These are phyloP conservation scores for Trypanosomatidae sp. DNA, from an alignment of 208 protist species.

Conservation along the genomic window DNA sequence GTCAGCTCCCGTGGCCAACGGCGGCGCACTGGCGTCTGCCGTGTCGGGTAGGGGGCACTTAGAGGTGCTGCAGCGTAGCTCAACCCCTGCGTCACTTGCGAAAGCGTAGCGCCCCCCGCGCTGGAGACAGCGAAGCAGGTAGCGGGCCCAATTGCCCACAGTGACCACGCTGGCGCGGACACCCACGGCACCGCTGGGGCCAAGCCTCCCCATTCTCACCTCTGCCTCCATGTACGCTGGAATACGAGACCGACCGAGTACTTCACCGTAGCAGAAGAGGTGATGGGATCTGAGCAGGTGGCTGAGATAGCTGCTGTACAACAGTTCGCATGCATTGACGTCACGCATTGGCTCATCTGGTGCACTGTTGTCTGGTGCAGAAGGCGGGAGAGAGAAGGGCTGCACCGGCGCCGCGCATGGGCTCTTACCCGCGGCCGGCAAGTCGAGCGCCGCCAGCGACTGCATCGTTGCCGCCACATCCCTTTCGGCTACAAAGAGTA, in stretches of 20 bases:
- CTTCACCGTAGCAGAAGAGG: conserved; percentile 27
- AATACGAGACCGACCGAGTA: conserved; percentile 8
- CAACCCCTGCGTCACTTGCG: conserved; percentile 8
- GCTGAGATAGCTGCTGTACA: conserved; percentile 11
- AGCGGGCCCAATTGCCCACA: conserved; percentile 2
- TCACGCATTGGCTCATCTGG: neutral
- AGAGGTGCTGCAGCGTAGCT: neutral
- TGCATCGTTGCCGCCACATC: neutral
- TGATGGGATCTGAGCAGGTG: conserved; percentile 18
- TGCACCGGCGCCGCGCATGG: neutral
- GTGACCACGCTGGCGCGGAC: neutral
- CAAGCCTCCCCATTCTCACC: neutral
- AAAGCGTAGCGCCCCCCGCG: conserved; percentile 8
- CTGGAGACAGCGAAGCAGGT: neutral
- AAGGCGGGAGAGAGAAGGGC: neutral
- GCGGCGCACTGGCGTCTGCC: neutral
- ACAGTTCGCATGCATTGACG: neutral
- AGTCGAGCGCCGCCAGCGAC: neutral
- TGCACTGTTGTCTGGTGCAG: neutral
- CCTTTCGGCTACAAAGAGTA: conserved; percentile 14
- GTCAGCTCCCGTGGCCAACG: neutral
- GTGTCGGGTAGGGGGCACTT: neutral
- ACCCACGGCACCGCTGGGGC: neutral
- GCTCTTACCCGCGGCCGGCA: neutral
- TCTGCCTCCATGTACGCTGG: conserved; percentile 20